Base-by-base conservation (phyloP, 2,329 filamentous ascomycete genomes). In the Diaporthe humulicola region DNA sequence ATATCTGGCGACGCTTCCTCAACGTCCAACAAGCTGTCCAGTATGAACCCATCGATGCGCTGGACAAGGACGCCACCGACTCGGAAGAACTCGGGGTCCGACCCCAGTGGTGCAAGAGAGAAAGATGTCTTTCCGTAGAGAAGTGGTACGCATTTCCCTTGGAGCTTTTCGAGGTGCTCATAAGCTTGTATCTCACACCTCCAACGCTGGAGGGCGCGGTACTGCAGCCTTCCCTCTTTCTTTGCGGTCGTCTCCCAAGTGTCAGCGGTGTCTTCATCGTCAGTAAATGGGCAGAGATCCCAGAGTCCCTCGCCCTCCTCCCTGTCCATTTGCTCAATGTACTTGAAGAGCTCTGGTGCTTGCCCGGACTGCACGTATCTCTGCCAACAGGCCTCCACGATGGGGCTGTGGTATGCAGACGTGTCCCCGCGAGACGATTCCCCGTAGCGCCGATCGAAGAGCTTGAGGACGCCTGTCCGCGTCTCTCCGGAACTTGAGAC, bases 71-170 rank as follows among this genome's bases (percentile, higher is more conserved):
- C 42, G 14, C 58, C 58, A 45, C 40, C 58, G 25, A 64, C 9
- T 9, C 25, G 58, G 25, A 64, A 64, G 25, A 64, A 64, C 30
- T 45, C 8, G 19, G 38, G 38, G 58, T 64, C 58, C 15, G 10
- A 42, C 36, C 38, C 58, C 28, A 28, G 58, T 15, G 58, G 58
- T 28, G 36, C 9, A 17, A 64, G 58, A 25, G 38, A 64, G 58
- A 64, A 45, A 60, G 57, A 60, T 60, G 40, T 64, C 58, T 38
- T 64, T 64, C 38, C 58, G 58, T 64, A 45, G 38, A 64, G 48
- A 9, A 45, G 25, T 45, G 58, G 58, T 19, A 64, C 40, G 25
- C 58, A 61, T 42, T 42, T 61, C n/a, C 58, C 58, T 42, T 61
- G 58, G 36, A 61, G 58, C 58, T 61, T 42, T 38, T 61, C 58